Base-by-base conservation (phyloP, 345 rosid genomes). In the Conringia planisiliqua region DNA sequence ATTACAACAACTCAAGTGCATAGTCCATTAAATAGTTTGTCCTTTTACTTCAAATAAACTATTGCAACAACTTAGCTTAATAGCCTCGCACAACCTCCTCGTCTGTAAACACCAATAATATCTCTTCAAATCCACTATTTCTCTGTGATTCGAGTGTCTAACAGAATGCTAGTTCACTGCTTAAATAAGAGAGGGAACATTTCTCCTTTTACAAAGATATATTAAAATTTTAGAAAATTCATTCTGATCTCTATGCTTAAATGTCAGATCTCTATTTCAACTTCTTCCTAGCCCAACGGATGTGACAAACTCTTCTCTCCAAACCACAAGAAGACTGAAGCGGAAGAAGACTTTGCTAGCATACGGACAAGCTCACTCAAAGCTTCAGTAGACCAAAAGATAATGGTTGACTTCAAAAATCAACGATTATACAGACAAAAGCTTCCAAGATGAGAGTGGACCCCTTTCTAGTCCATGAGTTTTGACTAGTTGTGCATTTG, bases 401-500 rank as follows among this genome's bases (percentile, higher is more conserved):
- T 11, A 51, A 60, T 35, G 42, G 71, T 76, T 76, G 75, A 76
- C 75, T 54, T 35, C 6, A 17, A 50, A 50, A 54, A 68, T 68
- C 69, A 69, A 75, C 24, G 74, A 9, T 60, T 75, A 60, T 60
- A 17, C 4, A 52, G 46, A 20, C 47, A 69, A 65, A 62, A 68
- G 20, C 58, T 52, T 69, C 66, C 75, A 69, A 29, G 14, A n/a
- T 8, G 68, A 24, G 38, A 20, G 65, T 65, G 71, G 77, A 16
- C 71, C 65, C 27, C 16, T 2, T 35, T 52, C 16, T 26, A 73
- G 66, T 76, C 79, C 43, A 12, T 7, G 12, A 26, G 0, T 43
- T 69, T 76, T 69, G 75, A 62, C 79, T 7, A 43, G 9, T 43
- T 33, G 70, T 62, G 51, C 79, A 68, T 11, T 61, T 60, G 27